Base-by-base conservation (phyloP, 2,329 filamentous ascomycete species). In the Exophiala sideris region DNA sequence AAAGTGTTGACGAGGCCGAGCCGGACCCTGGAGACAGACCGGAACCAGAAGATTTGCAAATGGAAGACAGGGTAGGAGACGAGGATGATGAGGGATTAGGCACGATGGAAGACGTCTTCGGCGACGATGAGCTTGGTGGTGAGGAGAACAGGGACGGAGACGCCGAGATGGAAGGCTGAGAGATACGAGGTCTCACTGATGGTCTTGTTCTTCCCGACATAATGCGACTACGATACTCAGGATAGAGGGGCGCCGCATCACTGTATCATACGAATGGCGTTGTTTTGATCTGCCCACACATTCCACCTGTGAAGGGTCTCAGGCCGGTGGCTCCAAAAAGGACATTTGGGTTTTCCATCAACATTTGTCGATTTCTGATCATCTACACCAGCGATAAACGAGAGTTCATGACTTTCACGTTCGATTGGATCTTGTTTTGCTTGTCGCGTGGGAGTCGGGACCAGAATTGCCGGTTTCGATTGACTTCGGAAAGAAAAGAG, bases 71-170 rank as follows among this genome's bases (percentile, higher is more conserved):
- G 20, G 64, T 57, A 21, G 57, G 57, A 5, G 58, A 62, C 20
- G 57, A 62, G 40, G 63, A 64, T 33, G 60, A 62, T n/a, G 58
- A 64, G 45, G 65, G 57, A 38, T 54, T 57, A 42, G 64, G 61
- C 5, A 65, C 55, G 45, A 66, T 59, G 33, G 64, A 67, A 32
- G 67, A 64, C n/a, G 67, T 64, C 5, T 69, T 65, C 38, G 70
- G 66, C 16, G 68, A 62, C 10, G 67, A 66, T 24, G 71, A 66
- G 21, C 71, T 65, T 34, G 68, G 59, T 11, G 68, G 67, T 42
- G 67, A 67, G 20, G 65, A 60, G 14, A 66, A 59, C 1, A 65
- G 65, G 8, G 73, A 73, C 45, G 74, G 73, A 32, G 73, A 76
- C 48, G 72, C 66, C 18, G 74, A 76, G 63, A 74, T 64, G 54